Evolutionary conservation across 202 grass and related monocot species (phyloP).

Genomic region (Saccharum hybrid): DNA sequence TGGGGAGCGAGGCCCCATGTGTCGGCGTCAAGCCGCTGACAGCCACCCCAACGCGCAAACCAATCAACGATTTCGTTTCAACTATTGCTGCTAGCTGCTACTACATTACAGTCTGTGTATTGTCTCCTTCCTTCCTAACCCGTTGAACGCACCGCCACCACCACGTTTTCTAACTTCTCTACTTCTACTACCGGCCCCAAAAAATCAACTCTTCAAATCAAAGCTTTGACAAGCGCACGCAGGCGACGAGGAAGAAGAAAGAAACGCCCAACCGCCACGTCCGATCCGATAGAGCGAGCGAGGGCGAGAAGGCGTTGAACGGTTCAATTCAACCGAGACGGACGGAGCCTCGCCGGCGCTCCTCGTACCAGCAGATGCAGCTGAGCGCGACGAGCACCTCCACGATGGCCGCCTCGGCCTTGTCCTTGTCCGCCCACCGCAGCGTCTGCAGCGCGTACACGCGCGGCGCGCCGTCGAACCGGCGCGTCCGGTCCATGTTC

Average conservation of each 20-base stretch:
- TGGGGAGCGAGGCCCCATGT: neutral
- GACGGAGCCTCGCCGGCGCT: constrained; percentile 58
- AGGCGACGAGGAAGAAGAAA: neutral
- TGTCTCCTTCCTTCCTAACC: no score
- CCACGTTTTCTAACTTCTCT: constrained; percentile 5
- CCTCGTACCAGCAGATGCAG: constrained; percentile 90
- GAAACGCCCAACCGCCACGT: constrained; percentile 5
- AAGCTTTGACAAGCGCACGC: constrained; percentile 57
- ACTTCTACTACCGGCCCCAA: constrained; percentile 28
- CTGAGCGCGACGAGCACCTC: constrained; percentile 94
- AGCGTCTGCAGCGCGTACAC: constrained; percentile 77
- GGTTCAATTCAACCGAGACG: constrained; percentile 8
- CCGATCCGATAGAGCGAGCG: neutral
- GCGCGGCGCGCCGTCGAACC: constrained; percentile 58
- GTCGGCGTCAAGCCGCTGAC: constrained; percentile 44
- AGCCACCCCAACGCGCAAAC: constrained; percentile 25
- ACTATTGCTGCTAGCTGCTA: constrained; percentile 24
- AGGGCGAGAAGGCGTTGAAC: constrained; percentile 13
- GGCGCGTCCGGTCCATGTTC: constrained; percentile 78
- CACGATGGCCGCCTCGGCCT: constrained; percentile 82
- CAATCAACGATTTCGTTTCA: constrained; percentile 41
- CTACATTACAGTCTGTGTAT: constrained; percentile 11
- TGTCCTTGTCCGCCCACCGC: constrained; percentile 74
- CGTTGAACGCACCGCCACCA: constrained; percentile 23
- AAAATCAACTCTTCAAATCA: constrained; percentile 58